Evolutionary conservation across 2,329 filamentous ascomycete species (phyloP), one percentile per base, ranked within the genome.

Genomic region (Talaromyces amestolkiae): DNA sequence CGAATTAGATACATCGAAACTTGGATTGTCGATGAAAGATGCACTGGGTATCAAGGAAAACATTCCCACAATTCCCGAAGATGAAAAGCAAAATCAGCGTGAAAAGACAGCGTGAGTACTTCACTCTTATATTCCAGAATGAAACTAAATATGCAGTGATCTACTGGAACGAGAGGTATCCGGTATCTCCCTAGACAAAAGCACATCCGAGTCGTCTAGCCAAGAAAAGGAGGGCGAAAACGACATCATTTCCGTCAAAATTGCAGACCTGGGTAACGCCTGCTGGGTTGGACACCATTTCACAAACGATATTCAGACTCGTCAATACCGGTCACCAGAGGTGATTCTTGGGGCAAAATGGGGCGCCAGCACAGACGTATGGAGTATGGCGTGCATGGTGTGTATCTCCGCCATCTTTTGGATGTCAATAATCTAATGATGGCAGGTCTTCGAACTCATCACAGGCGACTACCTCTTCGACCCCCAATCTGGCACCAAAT

Each of bases 331-430:
- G 65, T 98, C 95, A 1, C 95, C 95, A 1, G 95, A 99, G 79
- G 95, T 99, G 65, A 98, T 99, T 67, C 83, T 99, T 22, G 95
- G 95, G 45, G 88, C 93, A 3, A 98, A 98, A 82, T 99, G 95
- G 95, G 95, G 95, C 70, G 95, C 95, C n/a, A 98, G 94, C 76
- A 98, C 95, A 1, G 95, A 99, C 79, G 91, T 98, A 8, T 99
- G 95, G 95, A 98, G 94, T 80, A 99, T 99, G 95, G 93, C 95
- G 66, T 91, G 91, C 71, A 99, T 99, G 95, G 95, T 98, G 85
- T 73, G 87, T 75, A 33, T 59, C 10, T 3, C 27, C 2, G 2
- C 41, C 10, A 0, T 22, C 1, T 45, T 7, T 7, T 17, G 6
- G 15, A 3, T 6, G 8, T 8, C 19, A n/a, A 10, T 2, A 6